Evolutionary conservation across 495 filamentous ascomycete species (phyloP).

Genomic region (Clavariopsis aquatica): DNA sequence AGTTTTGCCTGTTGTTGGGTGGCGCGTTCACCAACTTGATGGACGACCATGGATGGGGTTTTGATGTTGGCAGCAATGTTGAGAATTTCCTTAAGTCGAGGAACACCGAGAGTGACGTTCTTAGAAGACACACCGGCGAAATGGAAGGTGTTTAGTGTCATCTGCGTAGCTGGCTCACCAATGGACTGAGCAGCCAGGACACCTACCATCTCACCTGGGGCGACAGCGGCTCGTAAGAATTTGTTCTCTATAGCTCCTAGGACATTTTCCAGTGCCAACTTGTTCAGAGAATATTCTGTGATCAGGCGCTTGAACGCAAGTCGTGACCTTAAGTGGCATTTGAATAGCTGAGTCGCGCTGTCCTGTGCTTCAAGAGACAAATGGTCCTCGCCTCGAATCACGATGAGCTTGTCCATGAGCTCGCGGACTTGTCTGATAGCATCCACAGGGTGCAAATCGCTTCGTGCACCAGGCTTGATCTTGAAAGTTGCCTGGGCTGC

Average conservation of each 20-base stretch:
- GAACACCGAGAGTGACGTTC: constrained; percentile 98
- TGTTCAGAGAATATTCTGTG: constrained; percentile 78
- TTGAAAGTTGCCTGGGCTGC: constrained; percentile 86
- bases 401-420: constrained; percentile 71
- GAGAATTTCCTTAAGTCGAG: constrained; percentile 98
- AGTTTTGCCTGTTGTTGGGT: constrained; percentile 79
- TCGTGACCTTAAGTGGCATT: constrained; percentile 83
- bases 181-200: constrained; percentile 97
- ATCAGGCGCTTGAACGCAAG: constrained; percentile 91
- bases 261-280: constrained; percentile 88
- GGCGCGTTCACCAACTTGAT: constrained; percentile 60
- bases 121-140: constrained; percentile 99
- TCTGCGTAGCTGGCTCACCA: constrained; percentile 97
- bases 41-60: constrained; percentile 97
- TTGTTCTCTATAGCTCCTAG: constrained; percentile 86
- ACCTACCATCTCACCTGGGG: constrained; percentile 97
- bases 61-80: constrained; percentile 98
- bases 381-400: constrained; percentile 80
- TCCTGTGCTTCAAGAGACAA: constrained; percentile 84
- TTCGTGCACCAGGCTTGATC: constrained; percentile 77
- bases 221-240: constrained; percentile 77
- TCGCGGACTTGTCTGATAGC: constrained; percentile 79
- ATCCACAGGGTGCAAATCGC: constrained; percentile 86
- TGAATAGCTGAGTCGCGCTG: constrained; percentile 86
- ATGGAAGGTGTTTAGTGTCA: constrained; percentile 99